phyloP scores from a whole-genome alignment of 768 basidiomycete genomes.

The Thelephora ganbajun region DNA sequence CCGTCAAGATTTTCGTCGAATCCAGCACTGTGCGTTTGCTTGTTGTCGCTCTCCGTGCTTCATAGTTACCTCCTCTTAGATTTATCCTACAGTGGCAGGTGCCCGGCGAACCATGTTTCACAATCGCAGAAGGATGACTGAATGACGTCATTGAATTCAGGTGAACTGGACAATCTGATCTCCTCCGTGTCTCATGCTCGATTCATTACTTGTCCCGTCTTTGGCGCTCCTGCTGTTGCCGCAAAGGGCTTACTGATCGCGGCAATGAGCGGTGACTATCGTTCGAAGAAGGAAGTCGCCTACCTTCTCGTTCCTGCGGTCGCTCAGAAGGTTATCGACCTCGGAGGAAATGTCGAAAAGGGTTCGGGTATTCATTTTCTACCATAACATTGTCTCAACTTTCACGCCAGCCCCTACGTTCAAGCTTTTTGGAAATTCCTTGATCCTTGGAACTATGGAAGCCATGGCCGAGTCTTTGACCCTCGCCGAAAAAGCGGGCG shows the following conservation, averaged over 20 bases:
- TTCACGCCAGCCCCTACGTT: conserved; percentile 40
- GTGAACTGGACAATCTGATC: conserved; percentile 56
- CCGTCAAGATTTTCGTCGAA: conserved; percentile 70
- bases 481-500: conserved; percentile 72
- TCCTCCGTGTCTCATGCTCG: conserved; percentile 42
- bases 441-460: conserved; percentile 68
- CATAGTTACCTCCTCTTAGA: conserved; percentile 19
- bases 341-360: conserved; percentile 79
- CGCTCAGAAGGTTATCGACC: conserved; percentile 63
- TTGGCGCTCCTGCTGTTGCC: conserved; percentile 58
- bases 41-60: conserved; percentile 9
- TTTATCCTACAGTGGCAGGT: conserved; percentile 42
- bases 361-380: conserved; percentile 22
- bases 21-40: conserved; percentile 57
- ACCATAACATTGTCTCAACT: neutral
- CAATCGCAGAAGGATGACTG: neutral
- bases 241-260: conserved; percentile 53
- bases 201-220: conserved; percentile 67
- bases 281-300: conserved; percentile 69
- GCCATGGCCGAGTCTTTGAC: conserved; percentile 75
- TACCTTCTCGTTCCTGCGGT: conserved; percentile 70
- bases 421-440: conserved; percentile 71
- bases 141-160: conserved; percentile 16
- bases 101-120: conserved; percentile 2
- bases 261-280: conserved; percentile 68